These are phyloP conservation scores for Fomitiporia mediterranea DNA, from an alignment of 1,284 basidiomycete species.

Conservation along the genomic window DNA sequence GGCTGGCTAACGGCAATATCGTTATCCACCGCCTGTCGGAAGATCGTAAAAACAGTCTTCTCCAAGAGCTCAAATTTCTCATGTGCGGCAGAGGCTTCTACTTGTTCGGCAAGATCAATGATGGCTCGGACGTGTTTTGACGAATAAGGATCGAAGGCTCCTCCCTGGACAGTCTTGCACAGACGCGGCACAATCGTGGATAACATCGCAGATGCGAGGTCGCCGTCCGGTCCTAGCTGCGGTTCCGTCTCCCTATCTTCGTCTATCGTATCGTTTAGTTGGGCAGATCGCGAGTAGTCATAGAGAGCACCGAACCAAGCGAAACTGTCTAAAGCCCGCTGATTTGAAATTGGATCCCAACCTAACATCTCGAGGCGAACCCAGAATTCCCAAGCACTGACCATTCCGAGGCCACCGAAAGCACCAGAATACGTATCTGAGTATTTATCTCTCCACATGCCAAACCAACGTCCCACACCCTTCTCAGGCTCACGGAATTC, in stretches of 20 bases:
- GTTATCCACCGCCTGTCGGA: constrained; percentile 51
- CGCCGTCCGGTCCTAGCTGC: constrained; percentile 76
- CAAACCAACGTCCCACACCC: constrained; percentile 70
- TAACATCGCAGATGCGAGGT: constrained; percentile 86
- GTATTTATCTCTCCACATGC: constrained; percentile 73
- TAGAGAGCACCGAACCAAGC: constrained; percentile 79
- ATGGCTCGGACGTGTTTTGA: constrained; percentile 57
- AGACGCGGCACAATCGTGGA: constrained; percentile 80
- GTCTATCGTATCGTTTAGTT: constrained; percentile 26
- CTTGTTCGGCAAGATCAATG: constrained; percentile 75
- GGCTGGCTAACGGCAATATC: constrained; percentile 43
- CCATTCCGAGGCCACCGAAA: constrained; percentile 85
- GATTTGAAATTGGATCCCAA: constrained; percentile 72
- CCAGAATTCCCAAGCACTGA: constrained; percentile 97
- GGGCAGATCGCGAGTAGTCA: constrained; percentile 63
- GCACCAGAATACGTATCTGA: constrained; percentile 83
- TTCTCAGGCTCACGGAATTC: constrained; percentile 82
- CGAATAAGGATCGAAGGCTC: constrained; percentile 82
- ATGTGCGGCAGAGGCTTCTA: constrained; percentile 71
- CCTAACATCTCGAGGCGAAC: constrained; percentile 78
- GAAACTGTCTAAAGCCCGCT: constrained; percentile 70
- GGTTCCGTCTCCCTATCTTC: constrained; percentile 45
- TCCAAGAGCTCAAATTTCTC: constrained; percentile 71
- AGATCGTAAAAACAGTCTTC: constrained; percentile 56
- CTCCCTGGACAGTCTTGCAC: constrained; percentile 63